Base-by-base conservation (phyloP, 768 basidiomycete species). In the Leccinum pellstonianum region DNA sequence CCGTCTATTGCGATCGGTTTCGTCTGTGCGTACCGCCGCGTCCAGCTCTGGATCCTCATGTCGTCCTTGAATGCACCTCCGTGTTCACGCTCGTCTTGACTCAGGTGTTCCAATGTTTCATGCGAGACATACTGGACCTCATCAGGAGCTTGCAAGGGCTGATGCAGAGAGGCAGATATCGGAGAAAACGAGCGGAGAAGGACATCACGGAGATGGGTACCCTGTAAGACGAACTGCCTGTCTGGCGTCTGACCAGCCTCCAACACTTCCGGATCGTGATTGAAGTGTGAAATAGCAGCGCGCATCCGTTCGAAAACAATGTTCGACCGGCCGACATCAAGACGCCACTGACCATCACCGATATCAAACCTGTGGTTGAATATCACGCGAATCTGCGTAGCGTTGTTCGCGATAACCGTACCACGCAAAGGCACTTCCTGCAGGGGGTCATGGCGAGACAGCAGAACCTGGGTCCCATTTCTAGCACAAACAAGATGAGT, bases 31-130 rank as follows among this genome's bases (percentile, higher is more conserved):
- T 95, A 87, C 51, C 95, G 80, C 58, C 75, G 75, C 8, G 86
- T 87, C 95, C 95, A 96, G 66, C 87, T 91, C 62, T 85, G 83
- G 41, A 97, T 89, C 49, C 85, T 77, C 75, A 87, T 82, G 67
- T 97, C 87, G 23, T 86, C 77, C 59, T 78, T 79, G 73, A 96
- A 89, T 10, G 83, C 78, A 15, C 87, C 85, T 29, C 67, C 64
- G 9, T 67, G 61, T 33, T 66, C 68, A 21, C 55, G 59, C 9
- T 54, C 58, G 21, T 71, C 71, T 50, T 64, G 67, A 58, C 66
- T 68, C 3, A 64, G 68, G 59, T 79, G 80, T 47, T 77, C 80
- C 47, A 80, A 69, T 7, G 63, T 74, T 33, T 74, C 74, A 52
- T 73, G 74, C 3, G 74, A 61, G 35, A 77, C 73, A 54, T 79